Percentiles rank a stretch among this genome's conserved stretches.
Conservation (phyloP, 2,329 filamentous ascomycete species). For the Epichloe brachyelytri region DNA sequence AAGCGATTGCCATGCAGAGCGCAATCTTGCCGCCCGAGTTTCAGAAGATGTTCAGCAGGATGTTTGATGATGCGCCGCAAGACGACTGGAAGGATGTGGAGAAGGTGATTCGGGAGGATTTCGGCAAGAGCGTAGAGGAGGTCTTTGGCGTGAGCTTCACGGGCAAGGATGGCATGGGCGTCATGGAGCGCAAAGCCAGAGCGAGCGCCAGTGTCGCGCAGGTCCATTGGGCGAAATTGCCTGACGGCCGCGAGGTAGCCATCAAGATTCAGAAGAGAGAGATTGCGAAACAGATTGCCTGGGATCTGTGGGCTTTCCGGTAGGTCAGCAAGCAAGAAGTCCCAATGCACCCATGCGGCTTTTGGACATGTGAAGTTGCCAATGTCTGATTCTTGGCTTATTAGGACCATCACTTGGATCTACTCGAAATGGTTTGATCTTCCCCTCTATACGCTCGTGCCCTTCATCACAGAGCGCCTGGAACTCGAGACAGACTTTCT, state of each 20-base stretch:
- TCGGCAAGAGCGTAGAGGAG: constrained; percentile 74
- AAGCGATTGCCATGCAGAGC: constrained; percentile 97
- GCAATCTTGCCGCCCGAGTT: constrained; percentile 89
- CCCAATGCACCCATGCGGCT: not conserved
- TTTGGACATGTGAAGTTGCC: not conserved
- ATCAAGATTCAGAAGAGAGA: constrained; percentile 95
- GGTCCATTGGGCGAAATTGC: constrained; percentile 82
- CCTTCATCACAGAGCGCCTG: constrained; percentile 85
- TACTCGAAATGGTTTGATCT: constrained; percentile 86
- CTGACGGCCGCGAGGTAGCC: constrained; percentile 82
- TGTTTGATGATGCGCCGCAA: constrained; percentile 97
- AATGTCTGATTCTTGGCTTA: not conserved
- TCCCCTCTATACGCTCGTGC: constrained; percentile 82
- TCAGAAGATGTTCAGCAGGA: constrained; percentile 86
- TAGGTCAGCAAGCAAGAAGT: constrained; percentile 24
- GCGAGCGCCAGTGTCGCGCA: constrained; percentile 89
- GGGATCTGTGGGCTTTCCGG: constrained; percentile 95
- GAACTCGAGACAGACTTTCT: constrained; percentile 88
- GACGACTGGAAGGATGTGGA: constrained; percentile 79
- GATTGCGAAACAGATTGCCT: constrained; percentile 79
- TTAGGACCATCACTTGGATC: constrained; percentile 61
- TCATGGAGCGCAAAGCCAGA: constrained; percentile 47
- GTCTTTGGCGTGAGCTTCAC: constrained; percentile 83
- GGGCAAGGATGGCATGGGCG: constrained; percentile 52
- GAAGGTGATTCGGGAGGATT: constrained; percentile 75